Conservation (phyloP, 2,329 filamentous ascomycete genomes). For the Trichoderma afroharzianum region DNA sequence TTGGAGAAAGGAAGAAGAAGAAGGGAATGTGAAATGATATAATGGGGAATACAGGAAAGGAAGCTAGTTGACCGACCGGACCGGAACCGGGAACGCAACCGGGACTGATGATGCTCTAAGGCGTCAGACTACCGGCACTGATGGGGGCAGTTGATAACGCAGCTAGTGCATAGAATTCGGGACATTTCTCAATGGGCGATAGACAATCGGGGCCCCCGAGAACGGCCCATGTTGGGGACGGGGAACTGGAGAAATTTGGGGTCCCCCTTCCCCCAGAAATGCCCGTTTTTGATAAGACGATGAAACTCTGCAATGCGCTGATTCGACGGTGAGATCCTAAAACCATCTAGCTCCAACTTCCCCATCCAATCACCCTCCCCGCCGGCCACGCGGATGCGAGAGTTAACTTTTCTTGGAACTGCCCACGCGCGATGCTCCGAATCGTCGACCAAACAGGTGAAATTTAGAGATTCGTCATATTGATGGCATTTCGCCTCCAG, state of each 20-base stretch:
- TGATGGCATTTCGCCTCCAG: neutral
- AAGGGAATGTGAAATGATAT: neutral
- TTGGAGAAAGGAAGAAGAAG: neutral
- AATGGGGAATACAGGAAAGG: neutral
- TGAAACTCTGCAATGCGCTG: slow-evolving; percentile 3
- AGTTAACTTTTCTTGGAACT: neutral
- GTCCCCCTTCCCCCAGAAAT: slow-evolving; percentile 1
- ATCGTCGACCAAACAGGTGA: neutral
- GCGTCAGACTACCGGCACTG: slow-evolving; percentile 9
- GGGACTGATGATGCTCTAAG: neutral
- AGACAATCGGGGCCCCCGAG: slow-evolving; percentile 13
- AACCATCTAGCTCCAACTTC: neutral
- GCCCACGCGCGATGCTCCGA: neutral
- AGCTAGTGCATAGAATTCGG: neutral
- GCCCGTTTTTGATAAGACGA: slow-evolving; percentile 15
- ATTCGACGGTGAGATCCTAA: neutral
- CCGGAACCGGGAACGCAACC: neutral
- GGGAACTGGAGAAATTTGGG: slow-evolving; percentile 13
- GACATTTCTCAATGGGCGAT: neutral
- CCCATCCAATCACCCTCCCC: slow-evolving; percentile 3
- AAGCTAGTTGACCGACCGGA: neutral
- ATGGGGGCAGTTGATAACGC: slow-evolving; percentile 1
- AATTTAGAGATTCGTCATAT: slow-evolving; percentile 1
- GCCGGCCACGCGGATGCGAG: neutral
- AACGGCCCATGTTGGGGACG: slow-evolving; percentile 4